Base-by-base conservation (phyloP, 2,329 filamentous ascomycete species). In the Verticillium nonalfalfae region DNA sequence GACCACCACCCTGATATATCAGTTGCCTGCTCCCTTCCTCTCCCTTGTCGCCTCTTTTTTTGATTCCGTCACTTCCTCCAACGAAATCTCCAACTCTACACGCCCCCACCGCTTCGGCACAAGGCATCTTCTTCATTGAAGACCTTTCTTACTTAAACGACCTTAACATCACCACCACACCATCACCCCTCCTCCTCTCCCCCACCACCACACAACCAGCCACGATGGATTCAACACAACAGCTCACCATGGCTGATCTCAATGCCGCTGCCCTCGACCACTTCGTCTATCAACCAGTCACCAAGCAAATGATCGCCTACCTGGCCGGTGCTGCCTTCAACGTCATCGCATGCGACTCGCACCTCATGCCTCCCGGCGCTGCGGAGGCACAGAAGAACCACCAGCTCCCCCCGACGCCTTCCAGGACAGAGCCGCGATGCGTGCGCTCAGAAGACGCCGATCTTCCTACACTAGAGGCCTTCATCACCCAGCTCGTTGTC, bases 401-500 rank as follows among this genome's bases (percentile, higher is more conserved):
- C 62, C 71, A 72, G 62, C 73, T 71, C 13, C 76, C 80, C 59
- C 78, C 79, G 55, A 80, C 84, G 18, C 83, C 84, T 26, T 81
- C 84, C 13, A 73, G 76, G 69, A 80, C 80, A 56, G 78, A 71
- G 66, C 81, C 71, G 69, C 79, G 68, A 67, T 78, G 65, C 65
- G 75, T 81, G 14, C 74, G 73, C 58, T 77, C 72, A 62, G 78
- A 79, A 60, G 81, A 85, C 67, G 78, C 76, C 63, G 73, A 78
- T 60, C 81, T 99, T 36, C 95, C 95, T 3, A 88, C 90, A 0
- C 80, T 98, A 39, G 91, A 97, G 75, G 85, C 88, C 62, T 99
- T 98, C 82, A 98, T 99, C 78, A 89, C 86, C 58, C 92, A 93
- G 66, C 84, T 99, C 35, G 93, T 98, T 64, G 86, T 91, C 71